These are phyloP conservation scores for Geosmithia morbida DNA, from an alignment of 2,329 filamentous ascomycete species.

Conservation along the genomic window DNA sequence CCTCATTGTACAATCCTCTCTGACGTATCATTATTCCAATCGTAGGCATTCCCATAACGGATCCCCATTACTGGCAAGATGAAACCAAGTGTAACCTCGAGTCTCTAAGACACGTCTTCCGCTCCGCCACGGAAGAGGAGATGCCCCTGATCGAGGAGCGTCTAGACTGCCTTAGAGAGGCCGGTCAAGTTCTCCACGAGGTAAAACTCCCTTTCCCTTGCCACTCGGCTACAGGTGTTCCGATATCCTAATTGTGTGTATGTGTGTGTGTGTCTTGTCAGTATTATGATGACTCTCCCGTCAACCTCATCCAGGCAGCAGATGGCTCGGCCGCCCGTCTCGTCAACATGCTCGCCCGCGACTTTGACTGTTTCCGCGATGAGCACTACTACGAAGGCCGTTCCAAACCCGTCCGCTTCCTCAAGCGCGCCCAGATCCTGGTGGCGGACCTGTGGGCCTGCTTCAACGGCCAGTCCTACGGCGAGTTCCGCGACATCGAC, in stretches of 20 bases:
- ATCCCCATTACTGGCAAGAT: conserved; percentile 72
- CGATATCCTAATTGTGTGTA: not conserved
- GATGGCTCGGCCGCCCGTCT: conserved; percentile 68
- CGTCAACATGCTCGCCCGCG: conserved; percentile 70
- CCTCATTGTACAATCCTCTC: not conserved
- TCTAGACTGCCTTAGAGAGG: conserved; percentile 67
- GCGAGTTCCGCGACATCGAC: conserved; percentile 78
- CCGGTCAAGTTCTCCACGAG: conserved; percentile 64
- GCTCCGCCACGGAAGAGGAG: conserved; percentile 71
- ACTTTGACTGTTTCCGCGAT: conserved; percentile 80
- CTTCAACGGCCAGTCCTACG: conserved; percentile 69
- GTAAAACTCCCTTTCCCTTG: conserved; percentile 25
- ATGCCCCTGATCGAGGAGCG: conserved; percentile 76
- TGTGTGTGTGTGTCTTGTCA: conserved; percentile 15
- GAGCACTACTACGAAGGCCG: conserved; percentile 61
- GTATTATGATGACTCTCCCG: conserved; percentile 63
- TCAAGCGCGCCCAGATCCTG: conserved; percentile 92
- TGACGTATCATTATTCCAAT: conserved; percentile 1
- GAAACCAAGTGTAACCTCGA: conserved; percentile 64
- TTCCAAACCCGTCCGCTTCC: conserved; percentile 56
- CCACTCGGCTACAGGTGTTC: not conserved
- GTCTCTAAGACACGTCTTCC: conserved; percentile 62
- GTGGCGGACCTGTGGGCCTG: conserved; percentile 96
- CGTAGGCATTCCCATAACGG: conserved; percentile 74
- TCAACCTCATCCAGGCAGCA: conserved; percentile 59